These are phyloP conservation scores for Entelexis paramagnoliae DNA, from an alignment of 1,139 yeast genomes.

Conservation along the genomic window DNA sequence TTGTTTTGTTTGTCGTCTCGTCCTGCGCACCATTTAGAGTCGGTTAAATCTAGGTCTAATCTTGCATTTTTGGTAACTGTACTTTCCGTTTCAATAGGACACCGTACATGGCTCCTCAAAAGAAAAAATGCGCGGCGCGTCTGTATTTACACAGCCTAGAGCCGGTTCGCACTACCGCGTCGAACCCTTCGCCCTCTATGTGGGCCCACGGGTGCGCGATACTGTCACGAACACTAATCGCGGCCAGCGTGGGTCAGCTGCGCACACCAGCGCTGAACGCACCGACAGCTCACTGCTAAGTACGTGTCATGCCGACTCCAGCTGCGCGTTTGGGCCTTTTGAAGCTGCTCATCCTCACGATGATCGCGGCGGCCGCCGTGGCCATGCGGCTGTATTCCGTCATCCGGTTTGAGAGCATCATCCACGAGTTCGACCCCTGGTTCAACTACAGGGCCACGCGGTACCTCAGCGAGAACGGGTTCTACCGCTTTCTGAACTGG, in stretches of 20 bases:
- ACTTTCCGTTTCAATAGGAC: too few relatives aligned
- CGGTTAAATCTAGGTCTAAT: too few relatives aligned
- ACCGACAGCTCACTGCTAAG: conserved; percentile 1
- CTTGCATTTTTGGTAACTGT: too few relatives aligned
- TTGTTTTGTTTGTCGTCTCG: neutral
- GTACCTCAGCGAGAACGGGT: conserved; percentile 72
- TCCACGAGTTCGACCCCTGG: conserved; percentile 99
- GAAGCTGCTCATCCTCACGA: conserved; percentile 53
- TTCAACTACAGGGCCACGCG: conserved; percentile 93
- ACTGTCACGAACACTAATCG: conserved; percentile 4
- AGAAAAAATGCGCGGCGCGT: too few relatives aligned
- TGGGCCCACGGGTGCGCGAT: neutral
- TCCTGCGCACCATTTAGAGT: too few relatives aligned
- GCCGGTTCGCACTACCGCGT: too few relatives aligned
- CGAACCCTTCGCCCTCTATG: neutral
- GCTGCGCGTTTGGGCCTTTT: conserved; percentile 36
- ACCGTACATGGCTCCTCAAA: too few relatives aligned
- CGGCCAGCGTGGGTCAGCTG: neutral
- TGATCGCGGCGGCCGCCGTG: conserved; percentile 82
- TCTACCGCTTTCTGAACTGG: conserved; percentile 91
- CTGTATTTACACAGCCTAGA: too few relatives aligned
- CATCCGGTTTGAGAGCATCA: conserved; percentile 71
- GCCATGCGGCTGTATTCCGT: conserved; percentile 68
- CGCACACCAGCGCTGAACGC: neutral
- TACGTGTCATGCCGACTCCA: conserved; percentile 10